phyloP scores from a whole-genome alignment of 345 rosid species.

The Citrus cavaleriei region DNA sequence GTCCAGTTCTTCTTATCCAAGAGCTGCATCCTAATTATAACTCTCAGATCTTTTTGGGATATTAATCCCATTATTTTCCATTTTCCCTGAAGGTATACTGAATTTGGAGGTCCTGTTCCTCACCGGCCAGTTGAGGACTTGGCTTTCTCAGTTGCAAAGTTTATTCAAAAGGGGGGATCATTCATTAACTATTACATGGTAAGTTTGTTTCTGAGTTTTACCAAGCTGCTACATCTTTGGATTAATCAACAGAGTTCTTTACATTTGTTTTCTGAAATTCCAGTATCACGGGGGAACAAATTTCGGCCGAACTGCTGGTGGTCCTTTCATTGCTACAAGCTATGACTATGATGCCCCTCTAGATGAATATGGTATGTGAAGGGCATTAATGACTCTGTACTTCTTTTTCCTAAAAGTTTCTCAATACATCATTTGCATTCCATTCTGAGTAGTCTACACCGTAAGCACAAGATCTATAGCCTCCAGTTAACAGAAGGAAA shows the following conservation, averaged over 20 bases:
- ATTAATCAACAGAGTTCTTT: constrained; percentile 17
- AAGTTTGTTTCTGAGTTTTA: constrained; percentile 15
- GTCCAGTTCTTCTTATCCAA: not conserved
- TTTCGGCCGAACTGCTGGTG: constrained; percentile 99
- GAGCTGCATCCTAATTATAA: constrained; percentile 3
- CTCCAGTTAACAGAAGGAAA: not conserved
- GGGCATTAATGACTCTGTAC: not conserved
- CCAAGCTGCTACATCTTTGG: constrained; percentile 5
- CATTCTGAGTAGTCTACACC: not conserved
- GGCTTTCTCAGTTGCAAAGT: constrained; percentile 94
- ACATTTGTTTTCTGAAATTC: constrained; percentile 18
- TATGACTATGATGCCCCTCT: constrained; percentile 97
- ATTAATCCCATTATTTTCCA: constrained; percentile 3
- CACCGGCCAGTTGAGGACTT: constrained; percentile 92
- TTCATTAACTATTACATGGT: constrained; percentile 97
- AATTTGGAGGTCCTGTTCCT: constrained; percentile 96
- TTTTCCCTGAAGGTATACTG: constrained; percentile 64
- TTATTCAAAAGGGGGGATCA: constrained; percentile 96
- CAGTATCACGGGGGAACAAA: constrained; percentile 99
- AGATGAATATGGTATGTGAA: constrained; percentile 89
- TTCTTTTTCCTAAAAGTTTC: not conserved
- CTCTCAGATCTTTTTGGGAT: not conserved
- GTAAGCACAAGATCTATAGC: not conserved
- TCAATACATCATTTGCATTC: not conserved
- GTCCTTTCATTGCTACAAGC: constrained; percentile 99